Base-by-base conservation (phyloP, 352 stramenopile genomes). In the Albugo candida region DNA sequence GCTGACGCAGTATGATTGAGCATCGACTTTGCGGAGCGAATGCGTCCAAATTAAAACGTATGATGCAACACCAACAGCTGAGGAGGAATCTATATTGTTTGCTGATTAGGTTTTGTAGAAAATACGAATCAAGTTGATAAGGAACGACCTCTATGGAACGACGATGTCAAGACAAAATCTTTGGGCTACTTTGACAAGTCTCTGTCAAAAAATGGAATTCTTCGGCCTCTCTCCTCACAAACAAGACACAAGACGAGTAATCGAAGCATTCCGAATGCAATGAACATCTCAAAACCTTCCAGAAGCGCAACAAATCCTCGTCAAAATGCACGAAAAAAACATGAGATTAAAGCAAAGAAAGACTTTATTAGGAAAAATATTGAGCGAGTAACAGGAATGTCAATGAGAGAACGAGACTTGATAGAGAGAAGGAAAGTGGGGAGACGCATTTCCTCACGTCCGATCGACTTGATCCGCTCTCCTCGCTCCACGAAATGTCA, bases 291-390 rank as follows among this genome's bases (percentile, higher is more conserved):
- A 17, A 8, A n/a, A n/a, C n/a, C n/a, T n/a, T n/a, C n/a, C n/a
- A n/a, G n/a, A n/a, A n/a, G n/a, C n/a, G n/a, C n/a, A n/a, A n/a
- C n/a, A n/a, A n/a, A n/a, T n/a, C n/a, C n/a, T n/a, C n/a, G n/a
- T n/a, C n/a, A n/a, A n/a, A n/a, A n/a, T n/a, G n/a, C n/a, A n/a
- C n/a, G n/a, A n/a, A n/a, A n/a, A n/a, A n/a, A n/a, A n/a, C n/a
- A n/a, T n/a, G n/a, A n/a, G n/a, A n/a, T n/a, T n/a, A n/a, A n/a
- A n/a, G n/a, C n/a, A n/a, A n/a, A n/a, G n/a, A 81, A 71, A 24
- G 65, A 83, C 20, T 83, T 63, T 47, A 55, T 83, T 10, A 68
- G 59, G 14, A 52, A 67, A 13, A 83, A 83, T 24, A 67, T 73
- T 47, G 67, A 81, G 39, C 58, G 52, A 0, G 51, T 81, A 14